A percentile compares a stretch with the other conserved stretches of the same genome.
phyloP scores from a whole-genome alignment of 2,329 filamentous ascomycete genomes.

The Helotiales sp. region DNA sequence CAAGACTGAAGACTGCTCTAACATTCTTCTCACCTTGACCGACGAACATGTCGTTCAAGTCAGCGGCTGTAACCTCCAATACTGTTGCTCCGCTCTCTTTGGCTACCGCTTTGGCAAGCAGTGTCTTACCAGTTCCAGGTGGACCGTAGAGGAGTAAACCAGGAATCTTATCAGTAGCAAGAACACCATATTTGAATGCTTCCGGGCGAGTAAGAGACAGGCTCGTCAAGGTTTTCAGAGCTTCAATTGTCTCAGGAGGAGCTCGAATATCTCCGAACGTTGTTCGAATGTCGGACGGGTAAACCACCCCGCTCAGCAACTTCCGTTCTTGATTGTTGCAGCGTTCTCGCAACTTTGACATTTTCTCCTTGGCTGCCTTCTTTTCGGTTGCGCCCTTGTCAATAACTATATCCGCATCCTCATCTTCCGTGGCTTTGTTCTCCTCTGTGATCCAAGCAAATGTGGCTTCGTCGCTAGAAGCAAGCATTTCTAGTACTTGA shows the following conservation, averaged over 20 bases:
- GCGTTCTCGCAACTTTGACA: conserved; percentile 53
- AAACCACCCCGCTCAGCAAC: conserved; percentile 77
- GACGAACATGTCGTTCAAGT: conserved; percentile 95
- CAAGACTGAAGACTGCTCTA: conserved; percentile 84
- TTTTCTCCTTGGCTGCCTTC: conserved; percentile 38
- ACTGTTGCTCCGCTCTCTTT: conserved; percentile 68
- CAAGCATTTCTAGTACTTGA: conserved; percentile 42
- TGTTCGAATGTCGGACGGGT: conserved; percentile 78
- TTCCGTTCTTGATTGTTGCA: conserved; percentile 80
- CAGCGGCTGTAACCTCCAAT: conserved; percentile 88
- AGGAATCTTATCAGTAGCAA: conserved; percentile 87
- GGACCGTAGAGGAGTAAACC: conserved; percentile 87
- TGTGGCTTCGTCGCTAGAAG: conserved; percentile 48
- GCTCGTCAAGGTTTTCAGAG: conserved; percentile 84
- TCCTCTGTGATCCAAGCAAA: conserved; percentile 43
- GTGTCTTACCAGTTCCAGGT: conserved; percentile 75
- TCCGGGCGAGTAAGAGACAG: conserved; percentile 85
- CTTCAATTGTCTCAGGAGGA: conserved; percentile 77
- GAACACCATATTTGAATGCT: conserved; percentile 93
- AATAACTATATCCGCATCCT: conserved; percentile 23
- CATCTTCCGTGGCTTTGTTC: conserved; percentile 39
- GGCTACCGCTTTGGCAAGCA: conserved; percentile 68
- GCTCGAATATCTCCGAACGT: conserved; percentile 88
- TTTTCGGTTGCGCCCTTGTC: conserved; percentile 36
- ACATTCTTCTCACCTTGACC: conserved; percentile 97